Conservation (phyloP, 2,329 filamentous ascomycete species). For the Cyphellophora europaea region DNA sequence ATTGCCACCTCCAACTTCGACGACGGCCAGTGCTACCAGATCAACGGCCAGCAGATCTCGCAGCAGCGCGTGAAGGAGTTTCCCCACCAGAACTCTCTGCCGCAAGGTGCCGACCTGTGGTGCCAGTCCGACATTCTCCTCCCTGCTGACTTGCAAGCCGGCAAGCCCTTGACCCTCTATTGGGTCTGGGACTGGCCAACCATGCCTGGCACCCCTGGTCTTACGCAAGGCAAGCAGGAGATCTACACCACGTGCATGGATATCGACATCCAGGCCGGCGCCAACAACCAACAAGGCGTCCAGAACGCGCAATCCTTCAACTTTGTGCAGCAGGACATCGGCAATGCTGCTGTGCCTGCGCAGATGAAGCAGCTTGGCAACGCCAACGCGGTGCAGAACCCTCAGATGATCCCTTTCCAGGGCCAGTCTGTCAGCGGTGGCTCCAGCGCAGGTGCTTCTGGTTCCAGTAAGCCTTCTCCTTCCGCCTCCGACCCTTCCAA, state of each 20-base stretch:
- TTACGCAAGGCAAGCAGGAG: conserved; percentile 34
- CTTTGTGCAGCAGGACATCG: conserved; percentile 26
- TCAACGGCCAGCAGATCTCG: conserved; percentile 54
- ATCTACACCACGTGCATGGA: conserved; percentile 43
- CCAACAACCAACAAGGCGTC: conserved; percentile 4
- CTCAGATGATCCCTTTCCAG: conserved; percentile 9
- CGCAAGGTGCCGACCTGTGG: conserved; percentile 53
- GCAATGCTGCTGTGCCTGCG: conserved; percentile 28
- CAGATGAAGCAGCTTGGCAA: conserved; percentile 27
- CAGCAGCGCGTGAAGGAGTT: conserved; percentile 48
- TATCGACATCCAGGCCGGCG: conserved; percentile 29
- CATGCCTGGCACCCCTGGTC: conserved; percentile 24
- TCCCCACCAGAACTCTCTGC: conserved; percentile 39
- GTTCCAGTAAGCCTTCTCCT: background rate
- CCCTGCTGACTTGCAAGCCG: conserved; percentile 53
- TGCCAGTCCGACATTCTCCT: conserved; percentile 78
- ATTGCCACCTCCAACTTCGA: conserved; percentile 75
- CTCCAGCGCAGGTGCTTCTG: no score
- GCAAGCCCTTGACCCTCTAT: conserved; percentile 69
- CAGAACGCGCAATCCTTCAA: conserved; percentile 7
- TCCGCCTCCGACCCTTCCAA: no score
- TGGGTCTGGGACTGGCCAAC: conserved; percentile 96
- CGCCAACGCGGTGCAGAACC: conserved; percentile 12
- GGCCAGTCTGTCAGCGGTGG: conserved; percentile 7
- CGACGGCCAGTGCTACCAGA: conserved; percentile 82